phyloP scores from a whole-genome alignment of 768 basidiomycete species.

The Ramaria sp. region DNA sequence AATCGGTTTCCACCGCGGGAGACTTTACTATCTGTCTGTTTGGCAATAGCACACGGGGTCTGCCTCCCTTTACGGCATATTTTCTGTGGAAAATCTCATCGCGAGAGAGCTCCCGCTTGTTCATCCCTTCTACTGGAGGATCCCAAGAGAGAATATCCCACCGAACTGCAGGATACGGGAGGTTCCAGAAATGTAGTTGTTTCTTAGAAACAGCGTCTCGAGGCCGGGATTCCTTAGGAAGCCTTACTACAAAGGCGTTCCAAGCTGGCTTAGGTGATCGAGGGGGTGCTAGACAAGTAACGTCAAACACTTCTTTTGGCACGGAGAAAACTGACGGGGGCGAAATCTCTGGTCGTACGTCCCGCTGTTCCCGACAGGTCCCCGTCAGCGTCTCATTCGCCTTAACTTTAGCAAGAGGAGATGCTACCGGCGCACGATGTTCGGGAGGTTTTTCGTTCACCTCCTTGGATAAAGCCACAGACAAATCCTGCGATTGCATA shows the following conservation, averaged over 20 bases:
- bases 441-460: not conserved
- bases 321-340: conserved; percentile 23
- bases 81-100: conserved; percentile 56
- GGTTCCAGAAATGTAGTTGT: conserved; percentile 35
- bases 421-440: not conserved
- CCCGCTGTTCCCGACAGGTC: not conserved
- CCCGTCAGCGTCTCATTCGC: not conserved
- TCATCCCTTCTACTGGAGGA: conserved; percentile 60
- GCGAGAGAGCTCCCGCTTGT: conserved; percentile 44
- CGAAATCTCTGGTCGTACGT: conserved; percentile 12
- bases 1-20: not conserved
- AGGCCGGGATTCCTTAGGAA: conserved; percentile 34
- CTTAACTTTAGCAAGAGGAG: not conserved
- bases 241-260: conserved; percentile 29
- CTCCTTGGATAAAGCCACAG: not conserved
- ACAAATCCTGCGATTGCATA: conserved; percentile 4
- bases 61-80: conserved; percentile 23
- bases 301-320: conserved; percentile 31
- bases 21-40: not conserved
- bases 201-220: conserved; percentile 36
- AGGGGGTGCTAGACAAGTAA: conserved; percentile 39
- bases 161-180: conserved; percentile 27
- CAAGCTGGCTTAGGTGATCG: conserved; percentile 32
- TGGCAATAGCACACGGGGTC: conserved; percentile 27
- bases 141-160: conserved; percentile 63